A percentile compares a stretch with the other conserved stretches of the same genome.
Evolutionary conservation across 768 basidiomycete genomes (phyloP).

Genomic region (Hygrophorus pudorinus): DNA sequence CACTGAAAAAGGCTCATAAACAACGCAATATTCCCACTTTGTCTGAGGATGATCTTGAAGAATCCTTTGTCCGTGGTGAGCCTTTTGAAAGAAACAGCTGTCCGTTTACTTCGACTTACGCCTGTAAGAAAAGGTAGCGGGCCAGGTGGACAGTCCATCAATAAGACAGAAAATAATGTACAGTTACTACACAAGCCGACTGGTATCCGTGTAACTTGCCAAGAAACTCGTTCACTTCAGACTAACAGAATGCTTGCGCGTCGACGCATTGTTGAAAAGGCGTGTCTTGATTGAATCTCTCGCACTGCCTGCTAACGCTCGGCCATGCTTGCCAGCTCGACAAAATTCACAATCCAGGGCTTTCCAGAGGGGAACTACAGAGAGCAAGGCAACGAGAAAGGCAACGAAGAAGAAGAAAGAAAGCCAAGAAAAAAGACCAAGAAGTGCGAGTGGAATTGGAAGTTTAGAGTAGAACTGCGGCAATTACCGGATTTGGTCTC

Average conservation of each 20-base stretch:
- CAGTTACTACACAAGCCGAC: conserved; percentile 85
- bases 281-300: conserved; percentile 26
- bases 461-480: background rate
- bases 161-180: conserved; percentile 90
- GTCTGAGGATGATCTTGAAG: conserved; percentile 74
- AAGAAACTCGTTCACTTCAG: conserved; percentile 77
- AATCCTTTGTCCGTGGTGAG: conserved; percentile 77
- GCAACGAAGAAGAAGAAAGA: conserved; percentile 66
- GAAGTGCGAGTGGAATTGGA: background rate
- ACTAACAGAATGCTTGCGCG: conserved; percentile 75
- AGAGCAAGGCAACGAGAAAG: conserved; percentile 69
- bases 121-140: conserved; percentile 55
- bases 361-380: conserved; percentile 59
- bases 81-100: background rate
- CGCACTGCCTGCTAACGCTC: conserved; percentile 11
- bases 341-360: conserved; percentile 59
- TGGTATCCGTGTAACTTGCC: conserved; percentile 77
- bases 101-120: background rate
- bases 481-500: background rate
- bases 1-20: conserved; percentile 60
- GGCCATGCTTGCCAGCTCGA: conserved; percentile 46
- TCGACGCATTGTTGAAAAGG: conserved; percentile 67
- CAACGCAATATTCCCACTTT: conserved; percentile 57
- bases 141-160: conserved; percentile 94
- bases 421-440: conserved; percentile 56